phyloP scores from a whole-genome alignment of 495 filamentous ascomycete species.

The Xylaria sp. region DNA sequence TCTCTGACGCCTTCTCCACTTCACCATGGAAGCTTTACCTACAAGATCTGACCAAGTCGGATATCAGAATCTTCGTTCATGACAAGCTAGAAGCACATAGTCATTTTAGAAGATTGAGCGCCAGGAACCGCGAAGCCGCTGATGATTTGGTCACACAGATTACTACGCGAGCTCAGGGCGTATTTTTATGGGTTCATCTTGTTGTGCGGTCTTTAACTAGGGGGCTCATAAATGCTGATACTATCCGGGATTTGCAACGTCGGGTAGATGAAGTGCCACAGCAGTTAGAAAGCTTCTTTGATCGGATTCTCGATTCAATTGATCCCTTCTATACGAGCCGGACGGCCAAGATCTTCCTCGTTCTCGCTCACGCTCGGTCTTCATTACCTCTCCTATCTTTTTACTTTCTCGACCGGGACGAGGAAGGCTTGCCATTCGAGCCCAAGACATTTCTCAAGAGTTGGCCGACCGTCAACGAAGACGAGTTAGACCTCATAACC shows the following conservation, averaged over 20 bases:
- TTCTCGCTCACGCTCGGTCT: neutral
- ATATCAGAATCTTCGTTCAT: slow-evolving; percentile 40
- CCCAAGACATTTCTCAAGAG: neutral
- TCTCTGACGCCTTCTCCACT: slow-evolving; percentile 35
- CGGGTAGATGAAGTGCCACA: slow-evolving; percentile 33
- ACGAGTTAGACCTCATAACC: neutral
- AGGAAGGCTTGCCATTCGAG: neutral
- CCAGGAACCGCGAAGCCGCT: neutral
- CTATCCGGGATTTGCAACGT: slow-evolving; percentile 31
- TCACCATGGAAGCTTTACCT: slow-evolving; percentile 37
- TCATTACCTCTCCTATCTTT: neutral
- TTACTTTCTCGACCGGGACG: neutral
- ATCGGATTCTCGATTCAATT: slow-evolving; percentile 22
- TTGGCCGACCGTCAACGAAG: neutral
- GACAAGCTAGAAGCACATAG: slow-evolving; percentile 27
- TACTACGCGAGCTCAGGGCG: slow-evolving; percentile 34
- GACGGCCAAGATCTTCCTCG: neutral
- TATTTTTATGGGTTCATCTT: slow-evolving; percentile 45
- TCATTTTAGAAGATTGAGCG: slow-evolving; percentile 24
- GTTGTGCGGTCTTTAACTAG: slow-evolving; percentile 36
- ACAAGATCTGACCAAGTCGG: slow-evolving; percentile 42
- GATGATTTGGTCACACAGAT: slow-evolving; percentile 29
- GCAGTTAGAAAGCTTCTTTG: slow-evolving; percentile 36
- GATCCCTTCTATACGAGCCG: neutral
- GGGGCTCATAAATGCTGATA: slow-evolving; percentile 33